phyloP scores from a whole-genome alignment of 2,329 filamentous ascomycete genomes.

The Geoglossum cookeanum region DNA sequence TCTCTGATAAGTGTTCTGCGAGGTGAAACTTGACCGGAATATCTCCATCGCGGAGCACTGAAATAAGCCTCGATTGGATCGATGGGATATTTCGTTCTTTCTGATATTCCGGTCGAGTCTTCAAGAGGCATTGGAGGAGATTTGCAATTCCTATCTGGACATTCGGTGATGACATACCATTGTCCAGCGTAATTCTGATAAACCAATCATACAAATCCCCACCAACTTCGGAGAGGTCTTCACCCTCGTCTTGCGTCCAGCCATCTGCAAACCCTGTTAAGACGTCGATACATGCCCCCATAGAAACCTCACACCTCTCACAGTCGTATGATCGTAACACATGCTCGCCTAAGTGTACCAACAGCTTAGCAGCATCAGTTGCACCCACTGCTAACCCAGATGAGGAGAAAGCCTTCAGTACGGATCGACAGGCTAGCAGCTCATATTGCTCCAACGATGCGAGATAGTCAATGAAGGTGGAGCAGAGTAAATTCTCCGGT shows the following conservation, averaged over 20 bases:
- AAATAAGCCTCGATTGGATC: slow-evolving; percentile 52
- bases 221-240: slow-evolving; percentile 44
- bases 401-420: slow-evolving; percentile 17
- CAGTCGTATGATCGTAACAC: slow-evolving; percentile 37
- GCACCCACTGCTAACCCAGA: slow-evolving; percentile 6
- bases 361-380: slow-evolving; percentile 7
- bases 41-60: slow-evolving; percentile 45
- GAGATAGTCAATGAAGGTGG: slow-evolving; percentile 19
- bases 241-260: slow-evolving; percentile 39
- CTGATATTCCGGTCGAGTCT: slow-evolving; percentile 47
- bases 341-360: slow-evolving; percentile 16
- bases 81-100: slow-evolving; percentile 38
- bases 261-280: slow-evolving; percentile 42
- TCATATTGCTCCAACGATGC: slow-evolving; percentile 19
- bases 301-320: slow-evolving; percentile 54
- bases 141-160: slow-evolving; percentile 47
- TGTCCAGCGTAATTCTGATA: slow-evolving; percentile 44
- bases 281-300: slow-evolving; percentile 47
- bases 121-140: slow-evolving; percentile 52
- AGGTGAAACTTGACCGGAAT: slow-evolving; percentile 61
- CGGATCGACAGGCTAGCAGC: slow-evolving; percentile 19
- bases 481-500: neutral
- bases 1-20: slow-evolving; percentile 44
- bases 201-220: slow-evolving; percentile 67
- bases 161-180: slow-evolving; percentile 47